Evolutionary conservation across 176 grass and related monocot genomes (phyloP).

Genomic region (Avena sativa): DNA sequence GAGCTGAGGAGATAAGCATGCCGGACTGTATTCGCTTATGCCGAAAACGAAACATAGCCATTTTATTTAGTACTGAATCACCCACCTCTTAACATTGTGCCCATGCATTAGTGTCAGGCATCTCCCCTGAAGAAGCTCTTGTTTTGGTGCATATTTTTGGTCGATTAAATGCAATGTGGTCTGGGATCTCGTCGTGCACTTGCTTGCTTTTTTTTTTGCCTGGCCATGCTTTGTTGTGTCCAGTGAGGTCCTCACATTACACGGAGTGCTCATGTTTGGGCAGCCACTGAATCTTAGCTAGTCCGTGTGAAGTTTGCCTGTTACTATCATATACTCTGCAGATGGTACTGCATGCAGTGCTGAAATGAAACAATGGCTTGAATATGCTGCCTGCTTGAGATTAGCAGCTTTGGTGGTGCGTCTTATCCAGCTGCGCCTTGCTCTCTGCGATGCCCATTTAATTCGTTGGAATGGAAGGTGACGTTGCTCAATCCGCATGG

Average conservation of each 20-base stretch:
- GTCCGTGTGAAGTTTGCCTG: not conserved
- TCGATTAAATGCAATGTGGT: slow-evolving; percentile 40
- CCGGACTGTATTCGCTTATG: slow-evolving; percentile 52
- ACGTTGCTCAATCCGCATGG: not conserved
- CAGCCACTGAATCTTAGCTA: not conserved
- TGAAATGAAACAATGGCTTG: not conserved
- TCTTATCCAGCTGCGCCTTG: not conserved
- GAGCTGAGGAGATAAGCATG: slow-evolving; percentile 30
- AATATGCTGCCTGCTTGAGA: not conserved
- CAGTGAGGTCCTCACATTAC: not conserved
- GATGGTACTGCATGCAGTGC: not conserved
- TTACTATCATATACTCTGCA: not conserved
- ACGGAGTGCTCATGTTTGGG: not conserved
- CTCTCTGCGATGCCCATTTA: not conserved
- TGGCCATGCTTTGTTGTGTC: not conserved
- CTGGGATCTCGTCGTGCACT: not conserved
- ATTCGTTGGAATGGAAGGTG: not conserved
- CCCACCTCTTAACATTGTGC: slow-evolving; percentile 40
- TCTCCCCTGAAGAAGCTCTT: slow-evolving; percentile 26
- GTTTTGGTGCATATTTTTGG: slow-evolving; percentile 21
- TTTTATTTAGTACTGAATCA: slow-evolving; percentile 50
- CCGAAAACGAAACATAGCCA: slow-evolving; percentile 31
- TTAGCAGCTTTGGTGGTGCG: not conserved
- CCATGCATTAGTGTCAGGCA: slow-evolving; percentile 24
- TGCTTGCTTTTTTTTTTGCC: not conserved